Evolutionary conservation across 169 alveolate genomes (phyloP), one percentile per base, ranked within the genome.

Genomic region (Cystoisospora suis): DNA sequence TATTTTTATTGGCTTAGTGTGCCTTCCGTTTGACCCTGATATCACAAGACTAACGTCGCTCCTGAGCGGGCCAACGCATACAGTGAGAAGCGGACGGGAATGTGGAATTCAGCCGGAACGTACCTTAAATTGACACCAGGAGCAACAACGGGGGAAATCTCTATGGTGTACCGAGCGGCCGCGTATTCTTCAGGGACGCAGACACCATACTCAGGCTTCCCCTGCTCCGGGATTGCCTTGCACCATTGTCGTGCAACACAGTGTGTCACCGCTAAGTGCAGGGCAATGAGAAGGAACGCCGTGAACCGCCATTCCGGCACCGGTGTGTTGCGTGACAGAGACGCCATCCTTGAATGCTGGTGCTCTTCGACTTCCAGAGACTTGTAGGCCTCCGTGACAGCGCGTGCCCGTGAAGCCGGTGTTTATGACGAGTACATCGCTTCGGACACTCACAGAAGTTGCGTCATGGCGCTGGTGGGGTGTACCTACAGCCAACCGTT

Each of bases 161-260:
- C 98, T 34, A 97, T 94, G 77, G 94, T 95, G 91, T 97, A 97
- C 17, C 95, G 95, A 6, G 97, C 95, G 27, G 94, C 81, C 45
- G 95, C 95, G 61, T 95, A 96, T 42, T 96, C 96, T 47, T 93
- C 96, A n/a, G 96, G 96, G n/a, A 95, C 91, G 56, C 98, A 97
- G 72, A 95, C 97, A 75, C 95, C 98, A 89, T 95, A 97, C 46
- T 94, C 96, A 29, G 97, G 96, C 79, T 95, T 95, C 0, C 97
- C 95, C 46, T 94, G 96, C 59, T 94, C 94, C 53, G 97, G 95
- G 27, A 94, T 95, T 42, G 97, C 98, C 90, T 95, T 96, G 92
- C 98, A 97, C 97, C 97, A 97, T 70, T 96, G 97, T 53, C 69
- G 91, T 29, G 87, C 86, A 7, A 83, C 85, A 81, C 40, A 1